Percentiles rank a stretch among this genome's conserved stretches.
phyloP scores from a whole-genome alignment of 1,139 yeast species.

The Pichia cactophila region DNA sequence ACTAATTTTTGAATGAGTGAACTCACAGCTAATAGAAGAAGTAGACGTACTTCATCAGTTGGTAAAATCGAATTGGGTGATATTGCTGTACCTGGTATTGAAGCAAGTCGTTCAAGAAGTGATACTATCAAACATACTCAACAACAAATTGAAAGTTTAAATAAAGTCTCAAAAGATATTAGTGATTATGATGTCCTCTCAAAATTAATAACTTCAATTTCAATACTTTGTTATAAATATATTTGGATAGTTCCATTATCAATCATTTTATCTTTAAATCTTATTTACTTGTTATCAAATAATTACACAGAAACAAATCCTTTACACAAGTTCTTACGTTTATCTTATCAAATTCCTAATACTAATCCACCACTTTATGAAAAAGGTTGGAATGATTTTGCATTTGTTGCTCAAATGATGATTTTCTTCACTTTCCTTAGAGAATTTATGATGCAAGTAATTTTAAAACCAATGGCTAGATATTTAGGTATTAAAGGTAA shows the following conservation, averaged over 20 bases:
- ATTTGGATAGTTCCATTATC: slow-evolving; percentile 74
- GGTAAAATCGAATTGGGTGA: slow-evolving; percentile 57
- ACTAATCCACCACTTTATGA: slow-evolving; percentile 52
- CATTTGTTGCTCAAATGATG: slow-evolving; percentile 73
- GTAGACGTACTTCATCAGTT: slow-evolving; percentile 45
- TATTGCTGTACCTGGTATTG: slow-evolving; percentile 41
- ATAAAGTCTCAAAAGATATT: slow-evolving; percentile 19
- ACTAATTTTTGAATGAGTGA: not conserved
- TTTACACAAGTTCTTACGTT: slow-evolving; percentile 55
- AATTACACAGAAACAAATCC: slow-evolving; percentile 51
- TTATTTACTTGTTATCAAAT: slow-evolving; percentile 42
- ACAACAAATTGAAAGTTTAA: slow-evolving; percentile 28
- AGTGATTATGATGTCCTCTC: slow-evolving; percentile 37
- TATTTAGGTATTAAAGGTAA: slow-evolving; percentile 45
- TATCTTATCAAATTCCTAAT: slow-evolving; percentile 59
- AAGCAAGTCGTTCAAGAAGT: slow-evolving; percentile 39
- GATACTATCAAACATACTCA: slow-evolving; percentile 32
- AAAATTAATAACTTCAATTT: slow-evolving; percentile 48
- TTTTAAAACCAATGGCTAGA: slow-evolving; percentile 66
- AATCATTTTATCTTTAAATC: slow-evolving; percentile 33
- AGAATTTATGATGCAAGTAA: slow-evolving; percentile 81
- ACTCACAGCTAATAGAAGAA: not conserved
- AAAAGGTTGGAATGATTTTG: slow-evolving; percentile 79
- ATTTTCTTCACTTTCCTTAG: slow-evolving; percentile 83
- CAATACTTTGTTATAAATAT: slow-evolving; percentile 59